Percentiles rank a stretch among this genome's conserved stretches.
Evolutionary conservation across 2,329 filamentous ascomycete species (phyloP).

Genomic region (Fusarium concolor): DNA sequence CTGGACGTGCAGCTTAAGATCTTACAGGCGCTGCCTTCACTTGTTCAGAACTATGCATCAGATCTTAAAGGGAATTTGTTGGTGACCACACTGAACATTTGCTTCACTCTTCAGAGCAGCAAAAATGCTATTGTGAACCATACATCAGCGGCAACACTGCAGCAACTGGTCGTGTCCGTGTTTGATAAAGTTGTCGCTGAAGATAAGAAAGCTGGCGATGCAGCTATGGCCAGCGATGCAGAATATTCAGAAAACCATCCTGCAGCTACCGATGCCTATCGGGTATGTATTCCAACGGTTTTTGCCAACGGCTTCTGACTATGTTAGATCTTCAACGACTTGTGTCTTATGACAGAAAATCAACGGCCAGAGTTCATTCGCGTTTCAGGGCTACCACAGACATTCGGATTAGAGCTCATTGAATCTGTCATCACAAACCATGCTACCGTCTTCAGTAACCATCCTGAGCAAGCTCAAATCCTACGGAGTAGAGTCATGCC

Average conservation of each 20-base stretch:
- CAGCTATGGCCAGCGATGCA: slow-evolving; percentile 69
- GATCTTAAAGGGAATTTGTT: slow-evolving; percentile 85
- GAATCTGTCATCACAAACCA: slow-evolving; percentile 91
- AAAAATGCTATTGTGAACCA: slow-evolving; percentile 96
- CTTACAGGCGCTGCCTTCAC: slow-evolving; percentile 86
- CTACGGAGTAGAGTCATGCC: slow-evolving; percentile 84
- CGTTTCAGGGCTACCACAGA: slow-evolving; percentile 80
- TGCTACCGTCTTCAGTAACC: slow-evolving; percentile 79
- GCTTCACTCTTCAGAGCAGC: slow-evolving; percentile 88
- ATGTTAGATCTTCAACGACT: slow-evolving; percentile 82
- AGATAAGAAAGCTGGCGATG: slow-evolving; percentile 69
- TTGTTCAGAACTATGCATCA: slow-evolving; percentile 89
- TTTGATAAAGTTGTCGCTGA: slow-evolving; percentile 91
- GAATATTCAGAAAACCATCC: slow-evolving; percentile 74
- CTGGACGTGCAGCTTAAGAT: slow-evolving; percentile 97
- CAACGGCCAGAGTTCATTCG: slow-evolving; percentile 85
- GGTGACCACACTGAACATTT: slow-evolving; percentile 86
- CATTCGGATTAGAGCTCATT: slow-evolving; percentile 90
- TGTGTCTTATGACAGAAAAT: slow-evolving; percentile 88
- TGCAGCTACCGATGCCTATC: slow-evolving; percentile 87
- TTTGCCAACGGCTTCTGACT: slow-evolving; percentile 17
- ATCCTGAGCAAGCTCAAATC: slow-evolving; percentile 84
- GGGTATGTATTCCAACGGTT: slow-evolving; percentile 57
- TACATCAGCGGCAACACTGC: slow-evolving; percentile 94
- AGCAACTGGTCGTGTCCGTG: slow-evolving; percentile 90